These are phyloP conservation scores for Rhododendron henanense DNA, from an alignment of 148 eudicot species.

Conservation along the genomic window DNA sequence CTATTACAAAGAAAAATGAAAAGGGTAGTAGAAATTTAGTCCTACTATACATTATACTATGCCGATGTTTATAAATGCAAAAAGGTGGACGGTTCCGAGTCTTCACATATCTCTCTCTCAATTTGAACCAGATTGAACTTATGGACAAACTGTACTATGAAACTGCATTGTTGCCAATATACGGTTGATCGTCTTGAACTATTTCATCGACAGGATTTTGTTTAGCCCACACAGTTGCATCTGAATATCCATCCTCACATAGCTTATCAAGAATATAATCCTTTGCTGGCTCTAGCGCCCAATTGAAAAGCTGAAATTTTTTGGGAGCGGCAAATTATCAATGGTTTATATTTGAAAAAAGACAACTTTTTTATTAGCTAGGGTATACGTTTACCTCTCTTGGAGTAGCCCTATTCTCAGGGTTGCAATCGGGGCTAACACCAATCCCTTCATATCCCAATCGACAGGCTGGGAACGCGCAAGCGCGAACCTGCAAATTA, in stretches of 20 bases:
- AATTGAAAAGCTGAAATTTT: slow-evolving; percentile 68
- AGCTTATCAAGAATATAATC: not conserved
- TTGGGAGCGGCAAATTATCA: slow-evolving; percentile 1
- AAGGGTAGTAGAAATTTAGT: too few relatives aligned
- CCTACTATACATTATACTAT: too few relatives aligned
- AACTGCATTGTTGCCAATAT: not conserved
- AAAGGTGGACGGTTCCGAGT: too few relatives aligned
- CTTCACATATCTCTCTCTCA: too few relatives aligned
- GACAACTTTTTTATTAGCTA: not conserved
- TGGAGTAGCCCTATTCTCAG: slow-evolving; percentile 63
- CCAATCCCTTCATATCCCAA: slow-evolving; percentile 82
- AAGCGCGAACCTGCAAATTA: slow-evolving; percentile 67
- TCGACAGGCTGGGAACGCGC: slow-evolving; percentile 78
- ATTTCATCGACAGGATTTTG: not conserved
- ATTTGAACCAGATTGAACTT: too few relatives aligned
- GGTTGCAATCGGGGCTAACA: slow-evolving; percentile 94
- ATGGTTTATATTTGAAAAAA: slow-evolving; percentile 1
- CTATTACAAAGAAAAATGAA: too few relatives aligned
- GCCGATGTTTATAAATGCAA: too few relatives aligned
- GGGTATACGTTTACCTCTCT: slow-evolving; percentile 56
- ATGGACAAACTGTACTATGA: too few relatives aligned
- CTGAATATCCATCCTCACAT: not conserved
- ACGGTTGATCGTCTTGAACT: not conserved
- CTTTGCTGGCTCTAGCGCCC: slow-evolving; percentile 4
- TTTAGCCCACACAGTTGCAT: not conserved